A percentile compares a stretch with the other conserved stretches of the same genome.
These are phyloP conservation scores for Daldinia sp. DNA, from an alignment of 2,329 filamentous ascomycete genomes.

Conservation along the genomic window DNA sequence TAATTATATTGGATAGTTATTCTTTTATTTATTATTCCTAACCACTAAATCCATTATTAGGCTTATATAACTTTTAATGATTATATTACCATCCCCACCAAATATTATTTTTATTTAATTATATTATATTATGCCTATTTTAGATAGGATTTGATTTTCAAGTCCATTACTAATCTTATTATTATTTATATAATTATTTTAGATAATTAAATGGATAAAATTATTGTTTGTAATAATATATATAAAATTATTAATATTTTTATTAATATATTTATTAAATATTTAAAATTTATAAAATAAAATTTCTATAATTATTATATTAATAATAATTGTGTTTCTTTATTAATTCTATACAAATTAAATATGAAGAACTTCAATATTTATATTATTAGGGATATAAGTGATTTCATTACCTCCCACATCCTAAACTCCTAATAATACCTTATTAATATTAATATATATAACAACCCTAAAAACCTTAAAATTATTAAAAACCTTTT, in stretches of 20 bases:
- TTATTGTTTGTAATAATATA: too few species aligned
- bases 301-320: not conserved
- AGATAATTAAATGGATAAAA: not conserved
- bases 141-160: not conserved
- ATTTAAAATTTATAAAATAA: not conserved
- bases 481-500: too few species aligned
- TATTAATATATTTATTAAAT: constrained; percentile 1
- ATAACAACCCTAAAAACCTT: too few species aligned
- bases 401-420: not conserved
- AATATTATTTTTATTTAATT: not conserved
- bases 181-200: not conserved
- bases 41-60: not conserved
- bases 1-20: not conserved
- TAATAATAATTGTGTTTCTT: not conserved
- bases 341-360: not conserved
- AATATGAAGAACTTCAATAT: not conserved
- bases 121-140: not conserved
- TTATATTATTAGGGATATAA: not conserved
- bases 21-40: not conserved
- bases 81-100: not conserved
- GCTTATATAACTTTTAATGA: not conserved
- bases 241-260: not conserved
- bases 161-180: not conserved
- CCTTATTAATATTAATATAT: too few species aligned
- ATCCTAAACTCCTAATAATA: not conserved